A percentile compares a stretch with the other conserved stretches of the same genome.
Evolutionary conservation across 2,329 filamentous ascomycete species (phyloP).

Genomic region (Phaeosphaeriaceae sp.): DNA sequence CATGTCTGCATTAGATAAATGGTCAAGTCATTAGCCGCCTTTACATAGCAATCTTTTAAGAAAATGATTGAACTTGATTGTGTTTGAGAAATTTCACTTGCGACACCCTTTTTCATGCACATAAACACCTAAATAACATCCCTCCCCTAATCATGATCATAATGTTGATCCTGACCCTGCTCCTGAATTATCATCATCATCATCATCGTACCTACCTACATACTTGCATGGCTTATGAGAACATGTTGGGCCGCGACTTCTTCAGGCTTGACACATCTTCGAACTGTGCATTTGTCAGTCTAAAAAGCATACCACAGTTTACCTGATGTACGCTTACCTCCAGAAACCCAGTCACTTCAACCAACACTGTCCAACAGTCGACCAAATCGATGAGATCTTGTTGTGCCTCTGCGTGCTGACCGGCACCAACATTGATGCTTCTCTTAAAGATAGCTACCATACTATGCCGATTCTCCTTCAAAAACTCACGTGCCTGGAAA

Average conservation of each 20-base stretch:
- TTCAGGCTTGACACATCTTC: slow-evolving; percentile 30
- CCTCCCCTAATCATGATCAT: not conserved
- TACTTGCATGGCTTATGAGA: slow-evolving; percentile 6
- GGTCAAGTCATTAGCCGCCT: too few species aligned
- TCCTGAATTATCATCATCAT: not conserved
- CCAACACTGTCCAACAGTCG: slow-evolving; percentile 82
- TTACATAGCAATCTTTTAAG: too few species aligned
- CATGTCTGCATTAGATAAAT: too few species aligned
- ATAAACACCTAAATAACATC: too few species aligned
- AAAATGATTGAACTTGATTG: too few species aligned
- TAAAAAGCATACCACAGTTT: too few species aligned
- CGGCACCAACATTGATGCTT: slow-evolving; percentile 74
- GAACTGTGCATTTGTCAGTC: slow-evolving; percentile 19
- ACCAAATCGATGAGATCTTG: slow-evolving; percentile 77
- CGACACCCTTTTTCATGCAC: too few species aligned
- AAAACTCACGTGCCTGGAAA: slow-evolving; percentile 77
- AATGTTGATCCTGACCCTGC: not conserved
- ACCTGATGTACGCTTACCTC: slow-evolving; percentile 77
- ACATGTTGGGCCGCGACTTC: slow-evolving; percentile 21
- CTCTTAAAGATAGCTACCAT: slow-evolving; percentile 91
- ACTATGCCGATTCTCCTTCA: slow-evolving; percentile 80
- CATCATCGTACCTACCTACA: not conserved
- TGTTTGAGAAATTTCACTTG: too few species aligned
- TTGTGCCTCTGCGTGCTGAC: slow-evolving; percentile 61
- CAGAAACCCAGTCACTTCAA: slow-evolving; percentile 81